Percentiles rank a stretch among this genome's conserved stretches.
Conservation (phyloP, 169 alveolate species). For the Plasmodium knowlesi region DNA sequence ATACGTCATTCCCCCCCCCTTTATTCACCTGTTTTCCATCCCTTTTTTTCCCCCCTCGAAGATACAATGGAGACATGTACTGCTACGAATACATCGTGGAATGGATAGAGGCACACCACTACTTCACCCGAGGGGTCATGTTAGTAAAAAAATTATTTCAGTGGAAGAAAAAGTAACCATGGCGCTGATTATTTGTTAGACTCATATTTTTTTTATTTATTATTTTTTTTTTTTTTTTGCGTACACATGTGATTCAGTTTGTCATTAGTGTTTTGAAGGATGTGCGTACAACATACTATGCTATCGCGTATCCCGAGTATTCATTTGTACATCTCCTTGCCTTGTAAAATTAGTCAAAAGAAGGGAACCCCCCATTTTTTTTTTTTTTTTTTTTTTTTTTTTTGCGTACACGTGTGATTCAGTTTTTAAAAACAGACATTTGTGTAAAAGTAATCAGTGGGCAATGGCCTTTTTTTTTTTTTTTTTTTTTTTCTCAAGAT, state of each 20-base stretch:
- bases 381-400: too few relatives aligned
- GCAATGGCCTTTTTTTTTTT: neutral
- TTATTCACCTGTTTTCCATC: neutral
- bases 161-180: neutral
- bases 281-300: neutral
- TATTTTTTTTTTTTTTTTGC: neutral
- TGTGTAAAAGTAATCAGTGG: neutral
- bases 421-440: neutral
- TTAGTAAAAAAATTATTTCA: constrained; percentile 14
- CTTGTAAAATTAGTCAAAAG: neutral
- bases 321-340: neutral
- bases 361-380: neutral
- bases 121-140: constrained; percentile 29
- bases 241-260: neutral
- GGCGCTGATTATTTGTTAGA: neutral
- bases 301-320: neutral
- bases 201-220: neutral
- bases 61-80: constrained; percentile 72
- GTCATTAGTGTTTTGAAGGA: neutral
- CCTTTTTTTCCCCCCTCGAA: neutral
- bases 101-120: constrained; percentile 68
- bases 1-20: neutral
- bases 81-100: constrained; percentile 72
- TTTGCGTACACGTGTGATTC: too few relatives aligned
- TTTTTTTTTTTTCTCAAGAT: neutral